Percentiles rank a stretch among this genome's conserved stretches.
These are phyloP conservation scores for Geum urbanum DNA, from an alignment of 306 rosid genomes.

Conservation along the genomic window DNA sequence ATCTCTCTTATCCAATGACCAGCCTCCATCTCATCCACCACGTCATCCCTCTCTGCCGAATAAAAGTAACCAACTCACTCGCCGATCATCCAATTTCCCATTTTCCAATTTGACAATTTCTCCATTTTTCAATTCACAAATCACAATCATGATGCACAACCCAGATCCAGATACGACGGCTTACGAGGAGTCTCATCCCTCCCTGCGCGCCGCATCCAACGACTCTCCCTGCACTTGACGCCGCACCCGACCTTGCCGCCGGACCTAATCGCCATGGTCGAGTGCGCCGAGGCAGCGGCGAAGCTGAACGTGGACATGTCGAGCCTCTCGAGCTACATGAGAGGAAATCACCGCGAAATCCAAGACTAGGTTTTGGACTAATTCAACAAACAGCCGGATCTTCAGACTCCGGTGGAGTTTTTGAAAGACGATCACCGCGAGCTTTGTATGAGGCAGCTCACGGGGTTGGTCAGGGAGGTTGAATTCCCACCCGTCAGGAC, in stretches of 20 bases:
- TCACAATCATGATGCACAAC: conserved; percentile 17
- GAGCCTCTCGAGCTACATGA: conserved; percentile 44
- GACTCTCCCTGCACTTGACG: conserved; percentile 51
- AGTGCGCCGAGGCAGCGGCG: conserved; percentile 42
- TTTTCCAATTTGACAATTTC: too few species aligned
- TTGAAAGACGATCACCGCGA: conserved; percentile 65
- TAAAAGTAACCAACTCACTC: neutral
- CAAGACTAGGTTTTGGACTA: conserved; percentile 57
- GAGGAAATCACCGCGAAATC: conserved; percentile 61
- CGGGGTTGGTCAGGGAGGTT: conserved; percentile 69
- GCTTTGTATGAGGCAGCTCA: conserved; percentile 76
- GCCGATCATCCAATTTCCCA: neutral
- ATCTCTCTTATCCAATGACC: neutral
- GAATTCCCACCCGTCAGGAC: too few species aligned
- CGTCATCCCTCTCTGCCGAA: conserved; percentile 28
- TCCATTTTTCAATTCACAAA: too few species aligned
- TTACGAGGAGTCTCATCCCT: conserved; percentile 23
- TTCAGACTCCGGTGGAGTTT: conserved; percentile 82
- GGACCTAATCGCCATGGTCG: conserved; percentile 16
- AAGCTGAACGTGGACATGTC: conserved; percentile 41
- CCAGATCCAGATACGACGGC: conserved; percentile 3
- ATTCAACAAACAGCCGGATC: conserved; percentile 62
- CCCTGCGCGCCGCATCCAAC: conserved; percentile 46
- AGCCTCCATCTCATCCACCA: conserved; percentile 11
- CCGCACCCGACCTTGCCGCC: conserved; percentile 22